A percentile compares a stretch with the other conserved stretches of the same genome.
Conservation (phyloP, 2,329 filamentous ascomycete genomes). For the Epichloe sylvatica region DNA sequence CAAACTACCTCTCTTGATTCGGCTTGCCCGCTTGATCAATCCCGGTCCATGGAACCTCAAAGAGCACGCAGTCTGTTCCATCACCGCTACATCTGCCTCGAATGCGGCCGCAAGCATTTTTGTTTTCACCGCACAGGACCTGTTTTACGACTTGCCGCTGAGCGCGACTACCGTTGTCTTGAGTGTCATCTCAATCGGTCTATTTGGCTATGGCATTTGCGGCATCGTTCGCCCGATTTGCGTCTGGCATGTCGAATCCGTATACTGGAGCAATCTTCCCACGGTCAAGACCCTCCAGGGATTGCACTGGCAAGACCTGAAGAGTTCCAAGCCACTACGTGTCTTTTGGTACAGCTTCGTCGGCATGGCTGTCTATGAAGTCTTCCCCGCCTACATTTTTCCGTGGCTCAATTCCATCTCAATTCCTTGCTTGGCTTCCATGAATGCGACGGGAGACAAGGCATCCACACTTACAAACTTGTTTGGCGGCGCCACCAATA, state of each 20-base stretch:
- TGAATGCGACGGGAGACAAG: conserved; percentile 14
- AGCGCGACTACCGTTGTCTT: conserved; percentile 33
- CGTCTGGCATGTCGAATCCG: conserved; percentile 41
- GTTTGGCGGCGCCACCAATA: conserved; percentile 27
- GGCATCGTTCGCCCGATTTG: conserved; percentile 39
- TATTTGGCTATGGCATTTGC: conserved; percentile 41
- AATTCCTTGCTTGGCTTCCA: conserved; percentile 38
- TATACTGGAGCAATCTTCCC: conserved; percentile 41
- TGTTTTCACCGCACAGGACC: conserved; percentile 34
- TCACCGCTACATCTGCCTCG: conserved; percentile 39
- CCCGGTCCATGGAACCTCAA: conserved; percentile 38
- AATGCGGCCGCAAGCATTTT: conserved; percentile 21
- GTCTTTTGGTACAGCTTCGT: conserved; percentile 38
- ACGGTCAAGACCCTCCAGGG: conserved; percentile 40
- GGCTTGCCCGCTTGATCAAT: conserved; percentile 32
- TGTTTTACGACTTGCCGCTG: conserved; percentile 37
- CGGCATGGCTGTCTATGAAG: conserved; percentile 36
- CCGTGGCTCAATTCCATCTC: conserved; percentile 42
- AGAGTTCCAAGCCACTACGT: conserved; percentile 35
- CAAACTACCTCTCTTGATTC: conserved; percentile 27
- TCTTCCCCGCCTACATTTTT: conserved; percentile 40
- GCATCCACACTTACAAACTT: conserved; percentile 6
- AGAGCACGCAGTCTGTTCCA: conserved; percentile 39
- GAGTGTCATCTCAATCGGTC: conserved; percentile 34
- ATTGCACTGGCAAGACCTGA: conserved; percentile 37